Evolutionary conservation across 768 basidiomycete genomes (phyloP), one percentile per base, ranked within the genome.

Genomic region (Trametes punicea): DNA sequence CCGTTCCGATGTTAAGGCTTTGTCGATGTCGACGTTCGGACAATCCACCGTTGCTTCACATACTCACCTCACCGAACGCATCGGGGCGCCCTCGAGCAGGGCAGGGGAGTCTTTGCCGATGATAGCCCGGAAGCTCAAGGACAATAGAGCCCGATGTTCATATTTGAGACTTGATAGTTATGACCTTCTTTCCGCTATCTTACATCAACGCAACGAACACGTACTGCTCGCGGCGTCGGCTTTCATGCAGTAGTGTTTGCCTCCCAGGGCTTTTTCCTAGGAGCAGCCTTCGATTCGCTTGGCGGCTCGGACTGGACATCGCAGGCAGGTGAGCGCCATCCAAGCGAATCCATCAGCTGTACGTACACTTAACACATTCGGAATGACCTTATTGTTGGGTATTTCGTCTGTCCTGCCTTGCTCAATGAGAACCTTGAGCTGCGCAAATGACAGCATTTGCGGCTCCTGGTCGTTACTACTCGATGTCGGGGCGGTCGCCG

Each of bases 361-460:
- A 11, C 27, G 5, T 64, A 88, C 90, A 71, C 85, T 88, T 31
- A 91, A 62, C 2, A 67, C 72, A n/a, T 85, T 76, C 0, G 85
- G 82, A 41, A 92, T 88, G 51, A 77, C 57, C 61, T 84, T 88
- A 67, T 90, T 92, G 64, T 91, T 87, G 1, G 90, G 90, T 33
- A 92, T 89, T 65, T 83, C 71, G 60, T 88, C 86, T 3, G 81
- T 79, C 59, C 77, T 81, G 16, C 88, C 89, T 18, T 85, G 74
- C 62, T 88, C 81, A 56, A 92, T 87, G 56, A 92, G 73, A 31
- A 76, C 75, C 63, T 88, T 81, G 50, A 92, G 71, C 67, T 91
- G 84, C 1, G 80, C 74, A 60, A 92, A 86, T 0, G 81, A 81
- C 55, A 90, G 71, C 25, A 76, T 69, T 15, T 70, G 78, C n/a